A percentile compares a stretch with the other conserved stretches of the same genome.
Conservation (phyloP, 495 filamentous ascomycete genomes). For the Pseudoneurospora amorphoporcata region DNA sequence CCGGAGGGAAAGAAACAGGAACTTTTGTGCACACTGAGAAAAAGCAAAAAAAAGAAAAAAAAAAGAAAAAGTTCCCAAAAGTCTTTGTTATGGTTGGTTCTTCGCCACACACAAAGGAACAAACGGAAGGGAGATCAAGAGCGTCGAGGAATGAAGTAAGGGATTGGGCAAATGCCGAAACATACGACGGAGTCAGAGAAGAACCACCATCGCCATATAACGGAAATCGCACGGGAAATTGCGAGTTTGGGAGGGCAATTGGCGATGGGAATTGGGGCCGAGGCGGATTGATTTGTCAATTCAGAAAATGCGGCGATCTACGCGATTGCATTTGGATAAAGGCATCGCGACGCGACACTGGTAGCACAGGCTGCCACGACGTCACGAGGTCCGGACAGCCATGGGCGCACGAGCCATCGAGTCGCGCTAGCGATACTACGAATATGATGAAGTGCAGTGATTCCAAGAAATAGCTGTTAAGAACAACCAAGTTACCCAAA, state of each 20-base stretch:
- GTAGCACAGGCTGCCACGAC: slow-evolving; percentile 8
- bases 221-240: not conserved
- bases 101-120: not conserved
- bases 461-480: not conserved
- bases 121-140: not conserved
- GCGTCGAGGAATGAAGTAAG: not conserved
- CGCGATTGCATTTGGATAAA: slow-evolving; percentile 7
- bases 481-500: not conserved
- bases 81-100: not conserved
- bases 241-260: not conserved
- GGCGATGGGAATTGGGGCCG: not conserved
- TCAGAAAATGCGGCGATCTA: slow-evolving; percentile 13
- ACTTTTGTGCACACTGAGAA: not conserved
- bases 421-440: not conserved
- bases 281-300: slow-evolving; percentile 5
- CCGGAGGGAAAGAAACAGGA: not conserved
- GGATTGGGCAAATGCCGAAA: not conserved
- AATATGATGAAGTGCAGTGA: not conserved
- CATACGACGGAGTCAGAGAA: not conserved
- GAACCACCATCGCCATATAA: not conserved
- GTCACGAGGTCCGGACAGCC: slow-evolving; percentile 13
- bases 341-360: slow-evolving; percentile 9
- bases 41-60: not conserved
- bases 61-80: not conserved
- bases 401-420: not conserved